A percentile compares a stretch with the other conserved stretches of the same genome.
Evolutionary conservation across 768 basidiomycete genomes (phyloP).

Genomic region (Omphalotus guepiniiformis): DNA sequence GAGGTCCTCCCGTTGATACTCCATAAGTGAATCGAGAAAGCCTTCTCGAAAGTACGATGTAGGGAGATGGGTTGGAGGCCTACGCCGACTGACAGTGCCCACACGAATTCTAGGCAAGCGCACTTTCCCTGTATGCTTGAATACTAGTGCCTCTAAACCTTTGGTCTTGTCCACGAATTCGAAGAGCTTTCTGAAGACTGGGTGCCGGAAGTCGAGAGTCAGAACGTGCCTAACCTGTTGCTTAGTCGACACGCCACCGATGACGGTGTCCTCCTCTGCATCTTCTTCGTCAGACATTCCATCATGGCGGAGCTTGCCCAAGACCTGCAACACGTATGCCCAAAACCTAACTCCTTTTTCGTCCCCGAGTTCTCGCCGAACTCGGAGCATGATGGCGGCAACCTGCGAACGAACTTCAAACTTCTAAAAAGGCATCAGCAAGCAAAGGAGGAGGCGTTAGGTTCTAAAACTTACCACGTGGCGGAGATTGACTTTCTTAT

Average conservation of each 20-base stretch:
- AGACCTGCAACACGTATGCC: background rate
- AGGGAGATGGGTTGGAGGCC: background rate
- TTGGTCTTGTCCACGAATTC: background rate
- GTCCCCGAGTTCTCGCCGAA: background rate
- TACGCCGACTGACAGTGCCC: background rate
- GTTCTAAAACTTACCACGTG: no score
- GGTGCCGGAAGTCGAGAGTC: background rate
- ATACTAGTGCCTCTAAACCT: background rate
- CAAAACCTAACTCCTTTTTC: background rate
- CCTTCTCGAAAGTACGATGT: background rate
- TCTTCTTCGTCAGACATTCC: constrained; percentile 1
- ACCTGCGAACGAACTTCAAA: background rate
- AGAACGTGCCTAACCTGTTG: background rate
- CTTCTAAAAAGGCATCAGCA: background rate
- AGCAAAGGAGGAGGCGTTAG: background rate
- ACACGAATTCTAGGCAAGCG: background rate
- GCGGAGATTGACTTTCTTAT: no score
- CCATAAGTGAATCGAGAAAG: background rate
- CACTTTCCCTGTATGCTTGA: background rate
- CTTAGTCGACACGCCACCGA: background rate
- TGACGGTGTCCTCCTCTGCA: background rate
- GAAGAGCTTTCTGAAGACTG: background rate
- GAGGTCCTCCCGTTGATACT: background rate
- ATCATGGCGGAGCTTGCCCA: background rate
- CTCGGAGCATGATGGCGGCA: background rate